phyloP scores from a whole-genome alignment of 768 basidiomycete genomes.

The Hericium alpestre region DNA sequence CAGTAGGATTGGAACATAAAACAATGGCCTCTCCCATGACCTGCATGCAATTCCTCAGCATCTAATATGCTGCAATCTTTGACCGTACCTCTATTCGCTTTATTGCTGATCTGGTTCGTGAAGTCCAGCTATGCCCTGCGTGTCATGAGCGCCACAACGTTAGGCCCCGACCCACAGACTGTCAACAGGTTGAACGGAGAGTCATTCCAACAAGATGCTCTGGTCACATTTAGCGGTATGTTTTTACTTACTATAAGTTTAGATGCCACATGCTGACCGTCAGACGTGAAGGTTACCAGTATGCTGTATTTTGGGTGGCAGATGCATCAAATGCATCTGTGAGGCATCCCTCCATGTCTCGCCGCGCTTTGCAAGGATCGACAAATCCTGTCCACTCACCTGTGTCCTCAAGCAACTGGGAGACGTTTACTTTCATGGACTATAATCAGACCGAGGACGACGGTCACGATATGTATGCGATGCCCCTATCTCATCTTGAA shows the following conservation, averaged over 20 bases:
- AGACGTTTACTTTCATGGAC: constrained; percentile 22
- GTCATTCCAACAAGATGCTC: constrained; percentile 26
- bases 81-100: no score
- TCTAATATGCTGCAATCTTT: background rate
- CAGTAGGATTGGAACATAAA: no score
- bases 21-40: no score
- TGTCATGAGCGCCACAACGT: constrained; percentile 13
- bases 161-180: constrained; percentile 24
- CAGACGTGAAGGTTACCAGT: constrained; percentile 20
- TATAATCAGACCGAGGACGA: constrained; percentile 29
- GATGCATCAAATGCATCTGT: constrained; percentile 19
- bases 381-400: background rate
- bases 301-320: constrained; percentile 23
- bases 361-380: constrained; percentile 13
- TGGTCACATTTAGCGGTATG: constrained; percentile 24
- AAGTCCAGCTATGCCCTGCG: background rate
- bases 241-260: no score
- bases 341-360: constrained; percentile 19
- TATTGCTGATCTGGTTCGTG: no score
- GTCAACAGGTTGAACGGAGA: constrained; percentile 27
- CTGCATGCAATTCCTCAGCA: background rate
- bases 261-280: background rate
- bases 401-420: constrained; percentile 14
- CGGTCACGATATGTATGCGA: constrained; percentile 23
- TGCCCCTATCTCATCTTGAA: background rate